Conservation (phyloP, 2,329 filamentous ascomycete genomes). For the Neofusicoccum cordaticola region DNA sequence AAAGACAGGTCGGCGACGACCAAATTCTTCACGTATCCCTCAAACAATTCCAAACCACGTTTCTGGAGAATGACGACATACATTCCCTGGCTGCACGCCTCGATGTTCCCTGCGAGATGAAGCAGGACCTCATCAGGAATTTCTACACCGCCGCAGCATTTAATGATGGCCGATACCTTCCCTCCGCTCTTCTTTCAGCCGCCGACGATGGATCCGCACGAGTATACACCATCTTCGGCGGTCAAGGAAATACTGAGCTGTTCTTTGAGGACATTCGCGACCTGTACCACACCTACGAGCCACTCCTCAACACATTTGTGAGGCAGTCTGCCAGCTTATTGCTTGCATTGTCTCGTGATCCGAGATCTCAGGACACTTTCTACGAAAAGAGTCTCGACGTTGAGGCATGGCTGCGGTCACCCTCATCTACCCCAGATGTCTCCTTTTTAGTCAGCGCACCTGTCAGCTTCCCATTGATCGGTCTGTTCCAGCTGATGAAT, state of each 20-base stretch:
- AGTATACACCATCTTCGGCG: constrained; percentile 26
- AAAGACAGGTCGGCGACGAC: not conserved
- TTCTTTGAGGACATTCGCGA: constrained; percentile 28
- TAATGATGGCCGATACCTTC: not conserved
- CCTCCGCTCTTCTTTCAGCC: constrained; percentile 17
- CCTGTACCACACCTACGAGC: constrained; percentile 27
- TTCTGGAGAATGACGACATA: constrained; percentile 2
- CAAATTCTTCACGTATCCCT: not conserved
- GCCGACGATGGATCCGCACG: constrained; percentile 18
- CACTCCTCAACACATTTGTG: not conserved
- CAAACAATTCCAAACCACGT: not conserved
- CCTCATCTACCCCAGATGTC: constrained; percentile 26
- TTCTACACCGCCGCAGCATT: constrained; percentile 19
- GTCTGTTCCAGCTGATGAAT: constrained; percentile 33
- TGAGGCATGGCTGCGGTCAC: constrained; percentile 27
- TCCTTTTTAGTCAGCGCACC: constrained; percentile 38
- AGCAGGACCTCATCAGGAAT: constrained; percentile 20
- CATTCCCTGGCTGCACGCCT: not conserved
- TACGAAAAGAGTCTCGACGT: constrained; percentile 24
- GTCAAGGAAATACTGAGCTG: constrained; percentile 29
- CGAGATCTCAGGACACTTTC: not conserved
- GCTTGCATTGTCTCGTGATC: not conserved
- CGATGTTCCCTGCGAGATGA: not conserved
- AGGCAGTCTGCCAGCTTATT: not conserved
- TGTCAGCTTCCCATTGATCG: constrained; percentile 42